phyloP scores from a whole-genome alignment of 257 asterid species.

The Lithospermum erythrorhizon region DNA sequence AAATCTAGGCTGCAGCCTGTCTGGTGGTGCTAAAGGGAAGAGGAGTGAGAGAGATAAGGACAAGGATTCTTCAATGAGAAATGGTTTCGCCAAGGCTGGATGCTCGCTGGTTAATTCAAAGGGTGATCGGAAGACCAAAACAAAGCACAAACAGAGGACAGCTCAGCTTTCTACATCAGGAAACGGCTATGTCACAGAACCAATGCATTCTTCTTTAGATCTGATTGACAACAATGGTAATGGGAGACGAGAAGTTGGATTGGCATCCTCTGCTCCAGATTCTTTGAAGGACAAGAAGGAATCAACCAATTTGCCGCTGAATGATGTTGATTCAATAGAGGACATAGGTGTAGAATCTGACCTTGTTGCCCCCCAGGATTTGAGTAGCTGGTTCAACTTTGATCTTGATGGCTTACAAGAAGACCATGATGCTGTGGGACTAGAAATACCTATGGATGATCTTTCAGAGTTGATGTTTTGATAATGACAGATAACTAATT shows the following conservation, averaged over 20 bases:
- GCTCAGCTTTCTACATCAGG: conserved; percentile 82
- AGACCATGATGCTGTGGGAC: conserved; percentile 62
- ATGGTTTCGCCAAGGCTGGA: conserved; percentile 38
- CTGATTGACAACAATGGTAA: conserved; percentile 23
- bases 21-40: conserved; percentile 78
- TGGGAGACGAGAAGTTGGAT: conserved; percentile 44
- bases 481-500: conserved; percentile 20
- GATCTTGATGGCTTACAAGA: conserved; percentile 55
- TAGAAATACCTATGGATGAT: conserved; percentile 87
- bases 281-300: conserved; percentile 30
- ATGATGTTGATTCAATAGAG: conserved; percentile 45
- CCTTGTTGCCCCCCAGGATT: conserved; percentile 61
- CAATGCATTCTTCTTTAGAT: conserved; percentile 30
- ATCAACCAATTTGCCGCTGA: conserved; percentile 33
- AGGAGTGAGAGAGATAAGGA: conserved; percentile 61
- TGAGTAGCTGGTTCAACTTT: conserved; percentile 79
- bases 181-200: conserved; percentile 34
- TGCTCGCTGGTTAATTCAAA: conserved; percentile 53
- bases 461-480: conserved; percentile 67
- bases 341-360: conserved; percentile 64
- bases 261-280: conserved; percentile 34
- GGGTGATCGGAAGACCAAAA: conserved; percentile 75
- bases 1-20: conserved; percentile 36
- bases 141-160: conserved; percentile 80
- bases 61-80: conserved; percentile 25